Evolutionary conservation across 75 land plant species (phyloP).

Genomic region (Larix kaempferi): DNA sequence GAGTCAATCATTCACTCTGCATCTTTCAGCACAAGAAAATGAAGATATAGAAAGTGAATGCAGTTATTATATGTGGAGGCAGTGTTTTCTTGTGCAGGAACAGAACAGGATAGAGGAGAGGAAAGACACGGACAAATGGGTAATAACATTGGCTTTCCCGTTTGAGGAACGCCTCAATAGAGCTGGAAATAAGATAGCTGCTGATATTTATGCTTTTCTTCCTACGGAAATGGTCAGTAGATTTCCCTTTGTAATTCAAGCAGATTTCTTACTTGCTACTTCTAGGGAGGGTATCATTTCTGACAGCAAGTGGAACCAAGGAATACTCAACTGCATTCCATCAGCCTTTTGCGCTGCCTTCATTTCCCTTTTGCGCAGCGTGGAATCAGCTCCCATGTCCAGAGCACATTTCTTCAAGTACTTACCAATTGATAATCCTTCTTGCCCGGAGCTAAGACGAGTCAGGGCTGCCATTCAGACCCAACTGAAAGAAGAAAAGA

Average conservation of each 20-base stretch:
- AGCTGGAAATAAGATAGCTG: not conserved
- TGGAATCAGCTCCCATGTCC: conserved; percentile 12
- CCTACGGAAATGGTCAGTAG: conserved; percentile 53
- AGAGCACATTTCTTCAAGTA: conserved; percentile 19
- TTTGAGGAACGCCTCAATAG: conserved; percentile 20
- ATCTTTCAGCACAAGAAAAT: not conserved
- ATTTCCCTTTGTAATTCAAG: conserved; percentile 61
- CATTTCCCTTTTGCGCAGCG: conserved; percentile 19
- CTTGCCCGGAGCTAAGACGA: conserved; percentile 19
- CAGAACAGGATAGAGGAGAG: conserved; percentile 32
- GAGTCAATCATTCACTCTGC: not conserved
- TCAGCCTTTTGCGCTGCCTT: conserved; percentile 54
- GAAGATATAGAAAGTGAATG: conserved; percentile 12
- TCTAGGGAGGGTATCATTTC: conserved; percentile 48
- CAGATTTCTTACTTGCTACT: conserved; percentile 56
- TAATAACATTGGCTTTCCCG: conserved; percentile 57
- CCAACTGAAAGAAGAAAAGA: conserved; percentile 21
- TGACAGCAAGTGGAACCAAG: conserved; percentile 58
- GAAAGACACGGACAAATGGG: conserved; percentile 35
- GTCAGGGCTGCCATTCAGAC: conserved; percentile 30
- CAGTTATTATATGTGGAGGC: conserved; percentile 58
- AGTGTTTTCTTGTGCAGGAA: conserved; percentile 40
- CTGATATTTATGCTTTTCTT: conserved; percentile 51
- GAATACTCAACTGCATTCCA: conserved; percentile 56
- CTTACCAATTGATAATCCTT: conserved; percentile 27